phyloP scores from a whole-genome alignment of 352 stramenopile genomes.

The Phytophthora meadii region DNA sequence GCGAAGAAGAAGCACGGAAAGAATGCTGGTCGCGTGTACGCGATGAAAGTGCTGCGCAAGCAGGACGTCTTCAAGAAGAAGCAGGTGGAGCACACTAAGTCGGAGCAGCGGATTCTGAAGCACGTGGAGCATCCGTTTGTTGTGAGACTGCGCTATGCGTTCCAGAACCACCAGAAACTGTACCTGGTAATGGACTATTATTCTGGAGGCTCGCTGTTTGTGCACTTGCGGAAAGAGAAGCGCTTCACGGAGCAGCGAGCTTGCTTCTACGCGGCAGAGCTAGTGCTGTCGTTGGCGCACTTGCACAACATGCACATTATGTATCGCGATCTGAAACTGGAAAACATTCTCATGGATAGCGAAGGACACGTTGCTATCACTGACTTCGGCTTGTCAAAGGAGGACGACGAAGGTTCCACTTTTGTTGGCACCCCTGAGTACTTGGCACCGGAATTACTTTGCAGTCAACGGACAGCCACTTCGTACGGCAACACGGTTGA shows the following conservation, averaged over 20 bases:
- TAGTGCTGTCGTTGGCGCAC: slow-evolving; percentile 83
- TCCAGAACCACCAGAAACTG: slow-evolving; percentile 90
- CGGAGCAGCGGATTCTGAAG: slow-evolving; percentile 89
- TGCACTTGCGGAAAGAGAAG: slow-evolving; percentile 84
- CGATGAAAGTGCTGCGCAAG: slow-evolving; percentile 92
- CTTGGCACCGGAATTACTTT: slow-evolving; percentile 81
- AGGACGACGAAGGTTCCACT: slow-evolving; percentile 84
- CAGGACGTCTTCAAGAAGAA: slow-evolving; percentile 88
- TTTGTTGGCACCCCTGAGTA: slow-evolving; percentile 89
- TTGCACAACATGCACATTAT: slow-evolving; percentile 90
- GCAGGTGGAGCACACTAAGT: slow-evolving; percentile 89
- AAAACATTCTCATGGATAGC: slow-evolving; percentile 91
- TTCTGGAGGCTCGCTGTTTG: slow-evolving; percentile 84
- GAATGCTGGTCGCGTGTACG: slow-evolving; percentile 80
- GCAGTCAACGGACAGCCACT: slow-evolving; percentile 68
- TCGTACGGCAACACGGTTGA: slow-evolving; percentile 89
- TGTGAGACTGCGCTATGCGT: slow-evolving; percentile 87
- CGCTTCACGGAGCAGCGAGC: slow-evolving; percentile 70
- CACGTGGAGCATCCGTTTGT: slow-evolving; percentile 90
- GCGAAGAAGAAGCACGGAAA: slow-evolving; percentile 80
- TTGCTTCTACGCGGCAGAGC: slow-evolving; percentile 88
- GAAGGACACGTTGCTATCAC: slow-evolving; percentile 87
- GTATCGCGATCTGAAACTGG: slow-evolving; percentile 91
- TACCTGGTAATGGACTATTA: slow-evolving; percentile 93
- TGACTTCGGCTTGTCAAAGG: slow-evolving; percentile 90